Evolutionary conservation across 2,329 filamentous ascomycete genomes (phyloP).

Genomic region (Arachnomyces sp.): DNA sequence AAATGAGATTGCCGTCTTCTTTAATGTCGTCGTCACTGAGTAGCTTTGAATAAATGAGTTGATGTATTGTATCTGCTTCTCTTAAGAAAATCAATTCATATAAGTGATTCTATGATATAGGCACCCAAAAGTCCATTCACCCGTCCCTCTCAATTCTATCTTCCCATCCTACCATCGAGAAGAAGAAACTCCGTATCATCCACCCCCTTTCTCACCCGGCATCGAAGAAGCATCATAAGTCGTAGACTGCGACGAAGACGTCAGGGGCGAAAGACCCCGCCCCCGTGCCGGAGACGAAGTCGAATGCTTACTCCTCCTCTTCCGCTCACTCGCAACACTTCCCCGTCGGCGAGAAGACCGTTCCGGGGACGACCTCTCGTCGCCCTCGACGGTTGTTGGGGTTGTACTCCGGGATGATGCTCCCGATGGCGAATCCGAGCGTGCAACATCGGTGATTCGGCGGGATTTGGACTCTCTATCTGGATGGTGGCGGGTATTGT

Average conservation of each 20-base stretch:
- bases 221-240: too few species aligned
- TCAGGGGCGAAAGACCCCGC: constrained; percentile 11
- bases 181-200: too few species aligned
- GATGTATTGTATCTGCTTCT: too few species aligned
- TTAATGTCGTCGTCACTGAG: too few species aligned
- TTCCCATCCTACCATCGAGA: too few species aligned
- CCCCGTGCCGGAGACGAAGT: constrained; percentile 1
- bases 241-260: neutral
- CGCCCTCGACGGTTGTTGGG: constrained; percentile 18
- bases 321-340: constrained; percentile 25
- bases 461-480: neutral
- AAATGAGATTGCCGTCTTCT: too few species aligned
- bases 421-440: constrained; percentile 34
- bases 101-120: too few species aligned
- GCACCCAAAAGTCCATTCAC: too few species aligned
- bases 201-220: too few species aligned
- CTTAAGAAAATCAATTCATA: too few species aligned
- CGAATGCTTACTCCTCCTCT: constrained; percentile 4
- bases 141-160: too few species aligned
- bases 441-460: constrained; percentile 13
- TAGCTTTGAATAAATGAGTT: too few species aligned
- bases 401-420: constrained; percentile 36
- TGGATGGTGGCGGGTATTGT: constrained; percentile 18
- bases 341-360: constrained; percentile 27
- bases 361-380: constrained; percentile 29